Evolutionary conservation across 371 early-diverging fungal species (phyloP).

Genomic region (Mortierella sp.): DNA sequence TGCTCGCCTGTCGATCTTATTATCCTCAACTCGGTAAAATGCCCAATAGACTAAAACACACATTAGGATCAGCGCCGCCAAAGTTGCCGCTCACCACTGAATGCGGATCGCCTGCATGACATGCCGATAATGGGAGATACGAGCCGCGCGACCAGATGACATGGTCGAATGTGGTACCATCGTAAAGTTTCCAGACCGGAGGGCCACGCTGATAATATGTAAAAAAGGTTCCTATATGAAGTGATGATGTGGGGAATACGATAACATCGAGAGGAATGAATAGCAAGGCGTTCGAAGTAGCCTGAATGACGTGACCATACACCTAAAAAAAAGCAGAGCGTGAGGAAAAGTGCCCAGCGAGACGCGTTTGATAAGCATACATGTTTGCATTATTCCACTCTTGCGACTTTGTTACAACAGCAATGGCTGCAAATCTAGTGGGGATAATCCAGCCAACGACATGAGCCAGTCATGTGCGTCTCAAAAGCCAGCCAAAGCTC

Average conservation of each 20-base stretch:
- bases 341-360: too few species aligned
- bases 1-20: constrained; percentile 28
- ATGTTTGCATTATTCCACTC: constrained; percentile 47
- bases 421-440: constrained; percentile 60
- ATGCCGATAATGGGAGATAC: constrained; percentile 63
- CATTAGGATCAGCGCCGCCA: constrained; percentile 63
- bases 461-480: too few species aligned
- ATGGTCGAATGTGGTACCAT: constrained; percentile 34
- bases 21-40: constrained; percentile 15
- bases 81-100: constrained; percentile 72
- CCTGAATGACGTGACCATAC: constrained; percentile 63
- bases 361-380: too few species aligned
- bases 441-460: constrained; percentile 72
- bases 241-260: constrained; percentile 63
- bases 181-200: constrained; percentile 63
- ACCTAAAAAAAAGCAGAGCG: constrained; percentile 23
- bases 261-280: constrained; percentile 70
- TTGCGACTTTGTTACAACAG: constrained; percentile 50
- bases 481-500: too few species aligned
- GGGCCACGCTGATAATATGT: constrained; percentile 63
- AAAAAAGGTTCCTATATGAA: constrained; percentile 69
- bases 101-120: constrained; percentile 69
- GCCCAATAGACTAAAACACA: constrained; percentile 66
- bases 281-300: constrained; percentile 62
- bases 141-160: constrained; percentile 38